phyloP scores from a whole-genome alignment of 1,139 yeast genomes.

The Trichomonascaceae sp. region DNA sequence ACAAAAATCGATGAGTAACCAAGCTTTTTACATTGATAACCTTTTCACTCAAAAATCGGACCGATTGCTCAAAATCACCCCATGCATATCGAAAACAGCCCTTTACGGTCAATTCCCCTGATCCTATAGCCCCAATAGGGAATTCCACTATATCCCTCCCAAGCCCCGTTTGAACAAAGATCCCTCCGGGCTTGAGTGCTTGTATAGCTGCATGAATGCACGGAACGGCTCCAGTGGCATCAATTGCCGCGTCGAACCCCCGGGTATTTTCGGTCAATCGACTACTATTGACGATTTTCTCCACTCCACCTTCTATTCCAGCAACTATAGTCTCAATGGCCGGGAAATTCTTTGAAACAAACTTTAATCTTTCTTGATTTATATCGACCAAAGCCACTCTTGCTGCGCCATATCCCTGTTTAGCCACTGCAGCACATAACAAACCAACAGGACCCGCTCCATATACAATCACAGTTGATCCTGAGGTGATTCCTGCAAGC shows the following conservation, averaged over 20 bases:
- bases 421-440: conserved; percentile 67
- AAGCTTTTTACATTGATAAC: conserved; percentile 57
- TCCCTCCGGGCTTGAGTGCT: conserved; percentile 54
- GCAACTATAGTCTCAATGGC: conserved; percentile 16
- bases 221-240: conserved; percentile 62
- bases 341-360: conserved; percentile 19
- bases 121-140: conserved; percentile 66
- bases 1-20: conserved; percentile 70
- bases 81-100: conserved; percentile 77
- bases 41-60: conserved; percentile 56
- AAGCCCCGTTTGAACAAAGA: conserved; percentile 70
- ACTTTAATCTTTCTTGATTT: conserved; percentile 17
- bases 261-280: conserved; percentile 36
- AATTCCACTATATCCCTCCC: conserved; percentile 54
- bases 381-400: conserved; percentile 55
- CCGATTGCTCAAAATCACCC: conserved; percentile 76
- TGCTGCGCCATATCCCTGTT: conserved; percentile 66
- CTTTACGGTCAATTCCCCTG: conserved; percentile 61
- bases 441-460: conserved; percentile 96
- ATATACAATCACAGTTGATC: conserved; percentile 70
- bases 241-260: conserved; percentile 47
- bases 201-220: conserved; percentile 61
- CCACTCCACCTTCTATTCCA: conserved; percentile 27
- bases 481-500: conserved; percentile 56
- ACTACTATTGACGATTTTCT: conserved; percentile 33